Evolutionary conservation across 306 rosid species (phyloP).

Genomic region (Cucurbita argyrosperma): DNA sequence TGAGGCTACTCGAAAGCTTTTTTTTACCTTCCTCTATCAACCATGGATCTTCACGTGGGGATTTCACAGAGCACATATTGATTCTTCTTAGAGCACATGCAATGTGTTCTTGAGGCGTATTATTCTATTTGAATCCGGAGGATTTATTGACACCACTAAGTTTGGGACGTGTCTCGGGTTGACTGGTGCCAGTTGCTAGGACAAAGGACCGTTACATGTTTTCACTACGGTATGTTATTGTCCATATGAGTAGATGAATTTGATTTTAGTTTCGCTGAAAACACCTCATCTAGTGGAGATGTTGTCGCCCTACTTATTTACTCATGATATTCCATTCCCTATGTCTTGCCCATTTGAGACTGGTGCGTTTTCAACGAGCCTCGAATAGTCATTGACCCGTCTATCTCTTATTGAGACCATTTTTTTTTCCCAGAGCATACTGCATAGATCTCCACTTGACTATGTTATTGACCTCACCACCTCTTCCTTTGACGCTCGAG

Average conservation of each 20-base stretch:
- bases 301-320: background rate
- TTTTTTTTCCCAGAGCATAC: background rate
- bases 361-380: background rate
- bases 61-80: background rate
- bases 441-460: background rate
- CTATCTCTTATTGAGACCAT: background rate
- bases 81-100: background rate
- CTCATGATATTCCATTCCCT: background rate
- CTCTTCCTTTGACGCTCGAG: background rate
- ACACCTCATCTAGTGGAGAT: background rate
- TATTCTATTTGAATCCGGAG: background rate
- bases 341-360: background rate
- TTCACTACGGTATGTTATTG: background rate
- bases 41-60: background rate
- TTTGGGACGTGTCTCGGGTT: background rate
- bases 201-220: background rate
- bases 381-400: background rate
- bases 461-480: background rate
- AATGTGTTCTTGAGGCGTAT: background rate
- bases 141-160: background rate
- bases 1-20: background rate
- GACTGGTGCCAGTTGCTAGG: background rate
- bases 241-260: no score
- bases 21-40: background rate
- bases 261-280: background rate